A percentile compares a stretch with the other conserved stretches of the same genome.
Conservation (phyloP, 2,329 filamentous ascomycete species). For the Hortaea sp. region DNA sequence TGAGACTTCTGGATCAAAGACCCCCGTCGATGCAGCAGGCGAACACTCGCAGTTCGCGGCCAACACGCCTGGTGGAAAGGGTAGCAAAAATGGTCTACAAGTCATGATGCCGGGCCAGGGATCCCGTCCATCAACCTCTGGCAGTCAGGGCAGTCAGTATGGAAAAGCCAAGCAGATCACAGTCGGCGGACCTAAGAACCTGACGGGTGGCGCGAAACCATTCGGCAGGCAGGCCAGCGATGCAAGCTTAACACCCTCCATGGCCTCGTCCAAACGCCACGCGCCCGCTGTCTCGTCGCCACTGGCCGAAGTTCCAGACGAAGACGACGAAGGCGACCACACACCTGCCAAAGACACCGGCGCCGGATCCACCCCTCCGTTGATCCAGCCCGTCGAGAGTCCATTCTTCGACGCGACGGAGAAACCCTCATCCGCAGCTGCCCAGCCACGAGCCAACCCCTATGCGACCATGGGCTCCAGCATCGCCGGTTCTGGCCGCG, state of each 20-base stretch:
- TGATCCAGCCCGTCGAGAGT: constrained; percentile 18
- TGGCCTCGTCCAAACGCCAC: constrained; percentile 9
- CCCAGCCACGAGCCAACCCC: constrained; percentile 26
- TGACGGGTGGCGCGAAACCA: not conserved
- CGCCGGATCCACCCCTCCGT: constrained; percentile 3
- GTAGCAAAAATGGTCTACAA: constrained; percentile 9
- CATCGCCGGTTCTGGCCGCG: constrained; percentile 13
- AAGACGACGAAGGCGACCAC: not conserved
- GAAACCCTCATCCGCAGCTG: constrained; percentile 16
- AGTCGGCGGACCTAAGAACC: constrained; percentile 17
- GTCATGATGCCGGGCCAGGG: constrained; percentile 31
- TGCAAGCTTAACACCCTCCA: constrained; percentile 10
- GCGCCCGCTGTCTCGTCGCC: constrained; percentile 22
- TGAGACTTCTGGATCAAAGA: constrained; percentile 1
- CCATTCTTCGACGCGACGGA: constrained; percentile 27
- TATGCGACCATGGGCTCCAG: constrained; percentile 28
- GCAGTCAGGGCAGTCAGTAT: constrained; percentile 28
- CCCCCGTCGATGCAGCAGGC: not conserved
- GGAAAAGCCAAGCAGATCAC: constrained; percentile 38
- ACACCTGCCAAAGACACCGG: not conserved
- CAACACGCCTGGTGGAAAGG: constrained; percentile 5
- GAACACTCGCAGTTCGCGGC: not conserved
- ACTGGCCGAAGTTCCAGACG: constrained; percentile 14
- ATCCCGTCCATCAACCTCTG: constrained; percentile 19
- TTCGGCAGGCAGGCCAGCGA: constrained; percentile 19